These are phyloP conservation scores for Setomelanomma holmii DNA, from an alignment of 2,329 filamentous ascomycete genomes.

Conservation along the genomic window DNA sequence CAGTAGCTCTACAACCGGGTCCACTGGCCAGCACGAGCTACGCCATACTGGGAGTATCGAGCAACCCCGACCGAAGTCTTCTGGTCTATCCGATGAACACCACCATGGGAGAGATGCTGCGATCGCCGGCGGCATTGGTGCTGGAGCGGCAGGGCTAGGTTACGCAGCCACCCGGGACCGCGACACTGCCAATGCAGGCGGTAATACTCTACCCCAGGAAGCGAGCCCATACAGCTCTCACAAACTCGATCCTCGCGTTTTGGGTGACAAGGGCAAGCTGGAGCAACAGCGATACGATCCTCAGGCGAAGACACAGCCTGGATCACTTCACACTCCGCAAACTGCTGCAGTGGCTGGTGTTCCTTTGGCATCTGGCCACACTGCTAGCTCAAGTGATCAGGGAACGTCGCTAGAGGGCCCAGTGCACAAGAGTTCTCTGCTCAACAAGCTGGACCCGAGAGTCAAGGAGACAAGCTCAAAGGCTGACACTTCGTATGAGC, in stretches of 20 bases:
- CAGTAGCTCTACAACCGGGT: background rate
- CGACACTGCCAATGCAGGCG: background rate
- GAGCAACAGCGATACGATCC: constrained; percentile 32
- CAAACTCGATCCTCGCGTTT: constrained; percentile 36
- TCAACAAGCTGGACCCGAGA: background rate
- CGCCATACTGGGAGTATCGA: constrained; percentile 22
- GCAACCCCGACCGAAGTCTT: constrained; percentile 7
- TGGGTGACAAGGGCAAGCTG: constrained; percentile 18
- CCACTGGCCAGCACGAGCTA: constrained; percentile 12
- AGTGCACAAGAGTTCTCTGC: background rate
- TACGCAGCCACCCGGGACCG: constrained; percentile 3
- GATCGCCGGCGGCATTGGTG: constrained; percentile 10
- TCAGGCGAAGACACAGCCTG: constrained; percentile 11
- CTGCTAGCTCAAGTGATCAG: background rate
- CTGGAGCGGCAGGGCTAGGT: constrained; percentile 8
- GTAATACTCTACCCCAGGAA: background rate
- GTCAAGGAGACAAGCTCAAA: background rate
- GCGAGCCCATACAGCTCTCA: constrained; percentile 29
- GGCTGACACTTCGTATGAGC: background rate
- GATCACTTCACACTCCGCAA: constrained; percentile 9
- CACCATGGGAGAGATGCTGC: constrained; percentile 37
- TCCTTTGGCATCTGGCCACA: constrained; percentile 1
- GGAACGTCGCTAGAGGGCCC: background rate
- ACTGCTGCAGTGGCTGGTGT: constrained; percentile 12
- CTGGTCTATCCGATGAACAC: constrained; percentile 23